These are phyloP conservation scores for Grosmannia penicillata DNA, from an alignment of 2,329 filamentous ascomycete genomes.

Conservation along the genomic window DNA sequence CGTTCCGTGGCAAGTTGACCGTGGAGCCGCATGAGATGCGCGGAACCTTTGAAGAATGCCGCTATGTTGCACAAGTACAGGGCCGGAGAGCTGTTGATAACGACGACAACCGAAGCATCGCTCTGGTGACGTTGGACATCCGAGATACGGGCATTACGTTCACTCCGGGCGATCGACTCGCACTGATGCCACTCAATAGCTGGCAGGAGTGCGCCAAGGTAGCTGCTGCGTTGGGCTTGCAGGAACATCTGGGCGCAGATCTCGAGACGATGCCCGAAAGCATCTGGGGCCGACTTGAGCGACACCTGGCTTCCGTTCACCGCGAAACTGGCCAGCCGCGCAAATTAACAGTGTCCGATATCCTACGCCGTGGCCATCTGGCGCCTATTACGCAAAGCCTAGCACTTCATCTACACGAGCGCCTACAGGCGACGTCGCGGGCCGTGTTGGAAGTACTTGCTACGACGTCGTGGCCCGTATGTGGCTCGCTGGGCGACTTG, in stretches of 20 bases:
- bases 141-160: slow-evolving; percentile 38
- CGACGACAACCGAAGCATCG: slow-evolving; percentile 29
- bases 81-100: slow-evolving; percentile 29
- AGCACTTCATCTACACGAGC: slow-evolving; percentile 30
- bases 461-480: slow-evolving; percentile 35
- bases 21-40: slow-evolving; percentile 38
- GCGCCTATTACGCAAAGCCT: slow-evolving; percentile 36
- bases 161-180: slow-evolving; percentile 35
- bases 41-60: slow-evolving; percentile 38
- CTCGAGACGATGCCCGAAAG: slow-evolving; percentile 22
- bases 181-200: slow-evolving; percentile 38
- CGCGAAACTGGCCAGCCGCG: slow-evolving; percentile 2
- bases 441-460: slow-evolving; percentile 32
- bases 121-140: slow-evolving; percentile 34
- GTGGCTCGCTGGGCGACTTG: slow-evolving; percentile 33
- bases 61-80: slow-evolving; percentile 31
- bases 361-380: slow-evolving; percentile 34
- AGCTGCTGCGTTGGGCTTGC: slow-evolving; percentile 33
- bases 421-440: slow-evolving; percentile 33
- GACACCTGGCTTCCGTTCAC: slow-evolving; percentile 26
- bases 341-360: slow-evolving; percentile 30
- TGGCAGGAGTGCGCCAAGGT: slow-evolving; percentile 41
- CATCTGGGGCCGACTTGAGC: slow-evolving; percentile 24
- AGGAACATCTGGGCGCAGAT: slow-evolving; percentile 26
- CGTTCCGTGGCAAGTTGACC: slow-evolving; percentile 28